These are phyloP conservation scores for Penicillium malachiteum DNA, from an alignment of 495 filamentous ascomycete species.

Conservation along the genomic window DNA sequence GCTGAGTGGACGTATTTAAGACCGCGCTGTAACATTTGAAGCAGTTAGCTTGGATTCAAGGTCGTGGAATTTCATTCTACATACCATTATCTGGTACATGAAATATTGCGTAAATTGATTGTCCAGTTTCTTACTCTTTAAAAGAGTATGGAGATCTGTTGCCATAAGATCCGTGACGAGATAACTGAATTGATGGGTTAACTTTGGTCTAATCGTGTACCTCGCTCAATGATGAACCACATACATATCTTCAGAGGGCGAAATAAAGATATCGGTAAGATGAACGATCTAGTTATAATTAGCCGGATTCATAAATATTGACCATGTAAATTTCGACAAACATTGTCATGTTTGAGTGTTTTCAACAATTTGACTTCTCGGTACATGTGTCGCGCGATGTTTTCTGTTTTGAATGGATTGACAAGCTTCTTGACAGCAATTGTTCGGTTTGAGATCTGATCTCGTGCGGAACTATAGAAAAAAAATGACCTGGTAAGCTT, in stretches of 20 bases:
- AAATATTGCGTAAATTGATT: conserved; percentile 99
- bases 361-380: conserved; percentile 95
- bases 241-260: conserved; percentile 96
- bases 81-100: conserved; percentile 93
- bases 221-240: conserved; percentile 17
- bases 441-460: conserved; percentile 85
- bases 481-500: background rate
- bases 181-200: conserved; percentile 57
- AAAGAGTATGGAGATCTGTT: conserved; percentile 88
- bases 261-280: conserved; percentile 98
- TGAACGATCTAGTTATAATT: conserved; percentile 72
- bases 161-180: conserved; percentile 97
- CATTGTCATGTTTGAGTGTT: conserved; percentile 94
- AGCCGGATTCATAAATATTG: background rate
- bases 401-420: conserved; percentile 97
- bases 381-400: conserved; percentile 92
- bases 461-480: conserved; percentile 75
- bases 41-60: background rate
- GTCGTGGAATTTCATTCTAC: background rate
- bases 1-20: conserved; percentile 99
- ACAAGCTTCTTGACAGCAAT: conserved; percentile 99
- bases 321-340: conserved; percentile 36
- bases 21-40: conserved; percentile 62
- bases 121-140: conserved; percentile 90
- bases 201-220: background rate